Percentiles rank a stretch among this genome's conserved stretches.
Evolutionary conservation across 257 asterid genomes (phyloP).

Genomic region (Fraxinus americana): DNA sequence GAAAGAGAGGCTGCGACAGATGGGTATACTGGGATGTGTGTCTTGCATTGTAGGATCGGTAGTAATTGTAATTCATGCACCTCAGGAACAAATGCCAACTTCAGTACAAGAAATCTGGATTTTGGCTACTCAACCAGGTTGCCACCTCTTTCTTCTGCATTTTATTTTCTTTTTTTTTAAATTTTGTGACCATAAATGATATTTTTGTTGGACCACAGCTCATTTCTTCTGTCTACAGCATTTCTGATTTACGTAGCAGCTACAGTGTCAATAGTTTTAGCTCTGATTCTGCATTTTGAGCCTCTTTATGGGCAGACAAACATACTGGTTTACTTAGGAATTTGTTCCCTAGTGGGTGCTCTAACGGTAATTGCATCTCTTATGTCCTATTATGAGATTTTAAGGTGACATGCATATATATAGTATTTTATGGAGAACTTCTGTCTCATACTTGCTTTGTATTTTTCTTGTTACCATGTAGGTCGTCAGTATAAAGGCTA

Average conservation of each 20-base stretch:
- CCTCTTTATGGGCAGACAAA: constrained; percentile 70
- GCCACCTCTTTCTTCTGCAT: constrained; percentile 8
- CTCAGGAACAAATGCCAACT: constrained; percentile 57
- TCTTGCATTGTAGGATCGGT: constrained; percentile 70
- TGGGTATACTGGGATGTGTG: constrained; percentile 64
- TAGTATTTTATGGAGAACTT: constrained; percentile 12
- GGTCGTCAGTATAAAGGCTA: constrained; percentile 91
- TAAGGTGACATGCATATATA: background rate
- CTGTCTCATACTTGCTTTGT: background rate
- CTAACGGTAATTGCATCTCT: constrained; percentile 50
- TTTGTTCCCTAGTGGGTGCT: constrained; percentile 71
- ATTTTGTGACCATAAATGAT: constrained; percentile 8
- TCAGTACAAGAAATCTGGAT: constrained; percentile 67
- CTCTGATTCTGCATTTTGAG: constrained; percentile 60
- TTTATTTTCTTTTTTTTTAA: constrained; percentile 3
- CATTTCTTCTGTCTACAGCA: constrained; percentile 45
- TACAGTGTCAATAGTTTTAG: constrained; percentile 47
- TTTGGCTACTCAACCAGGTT: constrained; percentile 69
- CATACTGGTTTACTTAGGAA: constrained; percentile 62
- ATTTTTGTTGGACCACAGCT: background rate
- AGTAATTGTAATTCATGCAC: constrained; percentile 70
- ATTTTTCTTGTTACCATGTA: constrained; percentile 23
- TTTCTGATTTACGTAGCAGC: constrained; percentile 57
- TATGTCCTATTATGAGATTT: background rate
- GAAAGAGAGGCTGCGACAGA: constrained; percentile 56